Percentiles rank a stretch among this genome's conserved stretches.
These are phyloP conservation scores for Dryas alaskensis DNA, from an alignment of 306 rosid genomes.

Conservation along the genomic window DNA sequence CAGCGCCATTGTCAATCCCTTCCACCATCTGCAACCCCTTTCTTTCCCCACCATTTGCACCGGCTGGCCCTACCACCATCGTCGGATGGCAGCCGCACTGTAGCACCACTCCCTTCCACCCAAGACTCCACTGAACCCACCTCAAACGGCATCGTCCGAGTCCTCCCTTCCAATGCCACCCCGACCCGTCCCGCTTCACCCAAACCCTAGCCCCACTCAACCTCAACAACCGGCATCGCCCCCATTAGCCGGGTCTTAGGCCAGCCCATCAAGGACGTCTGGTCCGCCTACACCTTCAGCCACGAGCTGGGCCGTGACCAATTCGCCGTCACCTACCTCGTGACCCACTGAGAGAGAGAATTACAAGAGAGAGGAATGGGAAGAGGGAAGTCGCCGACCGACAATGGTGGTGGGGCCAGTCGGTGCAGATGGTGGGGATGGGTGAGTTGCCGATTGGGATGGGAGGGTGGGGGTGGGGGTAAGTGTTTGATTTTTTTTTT, in stretches of 20 bases:
- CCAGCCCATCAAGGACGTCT: constrained; percentile 77
- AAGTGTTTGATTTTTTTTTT: no score
- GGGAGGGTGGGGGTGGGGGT: no score
- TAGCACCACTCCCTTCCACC: constrained; percentile 31
- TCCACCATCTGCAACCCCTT: no score
- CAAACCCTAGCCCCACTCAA: constrained; percentile 4
- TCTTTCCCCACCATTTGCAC: no score
- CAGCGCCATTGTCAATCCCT: no score
- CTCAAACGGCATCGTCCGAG: constrained; percentile 26
- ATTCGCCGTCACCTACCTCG: constrained; percentile 82
- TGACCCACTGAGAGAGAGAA: constrained; percentile 51
- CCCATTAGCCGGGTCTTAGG: constrained; percentile 64
- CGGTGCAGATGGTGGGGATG: no score
- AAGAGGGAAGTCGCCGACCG: no score
- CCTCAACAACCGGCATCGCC: constrained; percentile 2
- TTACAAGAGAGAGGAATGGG: no score
- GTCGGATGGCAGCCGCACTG: constrained; percentile 10
- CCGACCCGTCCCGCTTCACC: constrained; percentile 35
- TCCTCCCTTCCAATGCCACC: constrained; percentile 53
- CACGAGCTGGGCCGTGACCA: constrained; percentile 97
- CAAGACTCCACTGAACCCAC: constrained; percentile 11
- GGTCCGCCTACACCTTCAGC: constrained; percentile 64
- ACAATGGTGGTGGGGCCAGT: no score
- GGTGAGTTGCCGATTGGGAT: no score
- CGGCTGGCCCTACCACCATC: no score